Evolutionary conservation across 2,329 filamentous ascomycete genomes (phyloP).

Genomic region (Cytospora piceicola): DNA sequence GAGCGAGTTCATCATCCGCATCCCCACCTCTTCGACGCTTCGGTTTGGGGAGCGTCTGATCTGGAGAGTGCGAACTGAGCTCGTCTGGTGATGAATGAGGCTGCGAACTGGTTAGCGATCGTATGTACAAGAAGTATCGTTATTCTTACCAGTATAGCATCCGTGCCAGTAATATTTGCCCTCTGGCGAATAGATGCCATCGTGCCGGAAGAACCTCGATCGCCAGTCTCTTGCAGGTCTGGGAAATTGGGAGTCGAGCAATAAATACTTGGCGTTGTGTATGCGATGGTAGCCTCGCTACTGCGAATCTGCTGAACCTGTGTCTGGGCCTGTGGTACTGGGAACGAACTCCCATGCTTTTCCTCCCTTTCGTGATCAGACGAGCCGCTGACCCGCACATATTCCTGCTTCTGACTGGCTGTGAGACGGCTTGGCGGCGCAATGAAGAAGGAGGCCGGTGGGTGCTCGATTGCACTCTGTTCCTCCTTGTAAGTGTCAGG

Average conservation of each 20-base stretch:
- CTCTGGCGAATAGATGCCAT: constrained; percentile 8
- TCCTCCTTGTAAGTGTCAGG: constrained; percentile 19
- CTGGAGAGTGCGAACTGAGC: constrained; percentile 14
- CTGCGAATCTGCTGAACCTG: constrained; percentile 36
- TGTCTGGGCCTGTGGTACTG: constrained; percentile 14
- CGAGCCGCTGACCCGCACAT: constrained; percentile 37
- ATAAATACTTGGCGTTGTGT: constrained; percentile 42
- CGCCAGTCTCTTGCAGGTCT: constrained; percentile 2
- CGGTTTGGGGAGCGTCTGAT: constrained; percentile 5
- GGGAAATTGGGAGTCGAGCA: constrained; percentile 30
- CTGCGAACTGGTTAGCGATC: constrained; percentile 16
- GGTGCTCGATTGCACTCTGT: background rate
- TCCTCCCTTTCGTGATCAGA: constrained; percentile 31
- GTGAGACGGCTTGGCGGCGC: constrained; percentile 40
- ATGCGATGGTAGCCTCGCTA: constrained; percentile 41
- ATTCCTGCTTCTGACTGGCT: constrained; percentile 44
- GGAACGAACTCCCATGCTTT: constrained; percentile 21
- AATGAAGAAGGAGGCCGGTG: constrained; percentile 40
- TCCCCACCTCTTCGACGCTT: constrained; percentile 25
- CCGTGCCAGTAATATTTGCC: background rate
- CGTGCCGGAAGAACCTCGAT: constrained; percentile 1
- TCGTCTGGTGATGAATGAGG: constrained; percentile 26
- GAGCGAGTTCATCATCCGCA: background rate
- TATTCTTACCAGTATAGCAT: background rate
- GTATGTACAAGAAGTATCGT: background rate